Base-by-base conservation (phyloP, 345 rosid genomes). In the Pistacia vera region DNA sequence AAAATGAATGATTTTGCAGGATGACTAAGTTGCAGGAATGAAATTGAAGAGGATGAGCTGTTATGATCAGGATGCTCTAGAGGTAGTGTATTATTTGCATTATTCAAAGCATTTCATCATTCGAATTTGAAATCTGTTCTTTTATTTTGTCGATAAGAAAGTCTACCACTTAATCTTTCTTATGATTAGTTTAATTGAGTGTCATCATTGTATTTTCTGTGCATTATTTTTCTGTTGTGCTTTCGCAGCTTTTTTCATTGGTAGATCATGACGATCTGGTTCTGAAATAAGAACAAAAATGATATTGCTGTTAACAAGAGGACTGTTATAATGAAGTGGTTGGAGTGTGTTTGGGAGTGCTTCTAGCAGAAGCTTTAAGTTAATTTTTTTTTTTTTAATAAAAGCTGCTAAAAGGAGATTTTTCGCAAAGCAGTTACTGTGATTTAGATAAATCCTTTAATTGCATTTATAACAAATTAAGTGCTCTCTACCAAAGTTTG, bases 11-110 rank as follows among this genome's bases (percentile, higher is more conserved):
- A 62, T 64, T 14, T 77, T 79, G 17, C 79, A 93, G 99, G 83
- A 93, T 95, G 94, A 90, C 84, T 67, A 95, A 88, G 86, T 76
- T 95, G 87, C 89, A 93, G 51, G 96, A 93, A 93, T 5, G 99
- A 95, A 79, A 33, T 75, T 46, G 97, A 93, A 83, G 96, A 93
- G 67, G 99, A 95, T 62, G 99, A 95, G 76, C 58, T 71, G 81
- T 95, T 95, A 78, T 95, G 99, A 86, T 77, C 99, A 95, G 82
- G 98, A 93, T 33, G 97, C 97, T 76, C 97, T 95, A 85, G 99
- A 92, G 88, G 97, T 93, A 30, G 0, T 8, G 72, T 11, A 33
- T 33, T 3, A 5, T n/a, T n/a, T 38, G 6, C 12, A 7, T 33
- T 33, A 1, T 41, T 41, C 41, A 36, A 36, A 36, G 41, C 41